Conservation (phyloP, 2,329 filamentous ascomycete species). For the Neofusicoccum sp. region DNA sequence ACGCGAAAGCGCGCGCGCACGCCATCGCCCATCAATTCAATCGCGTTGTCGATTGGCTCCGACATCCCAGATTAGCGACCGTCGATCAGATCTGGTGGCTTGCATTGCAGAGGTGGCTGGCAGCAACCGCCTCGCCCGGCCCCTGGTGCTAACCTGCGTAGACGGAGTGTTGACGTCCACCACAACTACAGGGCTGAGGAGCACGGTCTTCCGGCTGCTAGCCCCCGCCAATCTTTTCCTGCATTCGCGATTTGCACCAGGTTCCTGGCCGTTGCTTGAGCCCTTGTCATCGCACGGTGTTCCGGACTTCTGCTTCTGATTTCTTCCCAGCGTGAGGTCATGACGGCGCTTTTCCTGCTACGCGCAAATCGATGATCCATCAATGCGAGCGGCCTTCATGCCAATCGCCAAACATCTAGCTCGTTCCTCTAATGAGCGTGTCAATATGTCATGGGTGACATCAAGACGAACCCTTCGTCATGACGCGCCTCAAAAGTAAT, state of each 20-base stretch:
- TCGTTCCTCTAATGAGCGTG: neutral
- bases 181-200: neutral
- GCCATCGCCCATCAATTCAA: neutral
- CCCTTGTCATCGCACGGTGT: too few relatives aligned
- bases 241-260: neutral
- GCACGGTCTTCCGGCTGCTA: neutral
- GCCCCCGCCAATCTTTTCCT: neutral
- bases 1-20: neutral
- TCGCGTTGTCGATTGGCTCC: neutral
- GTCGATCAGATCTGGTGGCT: constrained; percentile 10
- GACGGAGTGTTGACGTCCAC: constrained; percentile 17
- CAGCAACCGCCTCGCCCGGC: neutral
- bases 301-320: too few relatives aligned
- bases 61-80: neutral
- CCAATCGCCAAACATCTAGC: neutral
- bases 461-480: neutral
- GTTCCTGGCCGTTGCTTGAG: too few relatives aligned
- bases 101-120: constrained; percentile 3
- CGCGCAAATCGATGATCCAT: too few relatives aligned
- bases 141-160: constrained; percentile 7
- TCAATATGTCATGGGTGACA: neutral
- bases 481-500: neutral
- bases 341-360: too few relatives aligned
- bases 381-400: neutral
- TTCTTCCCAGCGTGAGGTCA: too few relatives aligned